Percentiles rank a stretch among this genome's conserved stretches.
These are phyloP conservation scores for Candida loeiensis DNA, from an alignment of 805 yeast species.

Conservation along the genomic window DNA sequence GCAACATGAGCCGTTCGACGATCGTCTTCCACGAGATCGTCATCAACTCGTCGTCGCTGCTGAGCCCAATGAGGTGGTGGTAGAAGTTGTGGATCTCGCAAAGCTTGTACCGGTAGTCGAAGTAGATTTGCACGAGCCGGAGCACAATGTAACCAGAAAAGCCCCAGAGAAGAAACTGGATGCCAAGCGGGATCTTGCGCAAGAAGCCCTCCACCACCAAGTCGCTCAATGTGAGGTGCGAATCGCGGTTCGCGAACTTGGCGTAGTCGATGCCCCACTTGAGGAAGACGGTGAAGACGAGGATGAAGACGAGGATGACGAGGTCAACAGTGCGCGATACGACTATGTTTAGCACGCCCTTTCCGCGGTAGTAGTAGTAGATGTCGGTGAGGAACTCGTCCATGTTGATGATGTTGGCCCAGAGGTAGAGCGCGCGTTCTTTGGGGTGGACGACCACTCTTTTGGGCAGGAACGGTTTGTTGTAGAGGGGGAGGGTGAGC, in stretches of 20 bases:
- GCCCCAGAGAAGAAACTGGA: constrained; percentile 61
- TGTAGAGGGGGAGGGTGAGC: background rate
- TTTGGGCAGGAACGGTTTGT: background rate
- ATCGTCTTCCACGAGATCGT: constrained; percentile 92
- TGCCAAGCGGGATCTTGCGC: constrained; percentile 36
- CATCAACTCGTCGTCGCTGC: constrained; percentile 75
- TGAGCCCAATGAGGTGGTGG: constrained; percentile 61
- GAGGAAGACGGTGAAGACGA: constrained; percentile 73
- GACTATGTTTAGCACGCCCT: constrained; percentile 79
- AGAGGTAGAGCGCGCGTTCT: constrained; percentile 86
- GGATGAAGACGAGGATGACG: constrained; percentile 72
- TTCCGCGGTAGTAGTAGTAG: constrained; percentile 79
- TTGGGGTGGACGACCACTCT: constrained; percentile 35
- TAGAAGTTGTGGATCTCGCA: constrained; percentile 77
- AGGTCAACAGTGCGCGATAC: constrained; percentile 64
- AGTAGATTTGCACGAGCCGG: constrained; percentile 51
- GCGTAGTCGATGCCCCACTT: constrained; percentile 74
- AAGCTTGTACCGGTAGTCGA: constrained; percentile 59
- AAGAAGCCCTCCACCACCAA: constrained; percentile 43
- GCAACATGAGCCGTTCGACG: constrained; percentile 66
- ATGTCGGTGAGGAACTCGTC: constrained; percentile 83
- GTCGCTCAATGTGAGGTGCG: constrained; percentile 32
- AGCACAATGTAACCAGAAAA: constrained; percentile 53
- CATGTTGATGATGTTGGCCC: constrained; percentile 94
- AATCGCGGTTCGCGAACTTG: constrained; percentile 16